Evolutionary conservation across 345 rosid genomes (phyloP).

Genomic region (Brassica carinata): DNA sequence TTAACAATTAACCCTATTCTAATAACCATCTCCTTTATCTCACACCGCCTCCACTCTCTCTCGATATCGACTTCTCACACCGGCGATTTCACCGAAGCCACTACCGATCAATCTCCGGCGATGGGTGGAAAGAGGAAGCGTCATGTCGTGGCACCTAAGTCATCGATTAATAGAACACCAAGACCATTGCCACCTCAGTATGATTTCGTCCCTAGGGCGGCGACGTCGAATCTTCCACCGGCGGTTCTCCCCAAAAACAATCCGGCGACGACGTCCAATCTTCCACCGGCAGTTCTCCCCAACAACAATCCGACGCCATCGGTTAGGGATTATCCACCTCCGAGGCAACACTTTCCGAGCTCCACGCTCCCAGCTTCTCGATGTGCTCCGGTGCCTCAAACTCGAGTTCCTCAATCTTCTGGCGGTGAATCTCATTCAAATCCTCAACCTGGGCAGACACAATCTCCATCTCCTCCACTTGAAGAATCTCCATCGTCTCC

Average conservation of each 20-base stretch:
- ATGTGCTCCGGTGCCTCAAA: background rate
- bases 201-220: background rate
- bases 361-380: background rate
- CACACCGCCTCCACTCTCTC: background rate
- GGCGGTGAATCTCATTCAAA: too few species aligned
- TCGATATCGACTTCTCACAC: background rate
- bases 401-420: background rate
- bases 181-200: background rate
- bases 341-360: background rate
- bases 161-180: background rate
- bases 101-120: background rate
- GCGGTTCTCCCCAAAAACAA: too few species aligned
- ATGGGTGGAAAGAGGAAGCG: background rate
- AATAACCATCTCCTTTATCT: too few species aligned
- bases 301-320: background rate
- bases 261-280: background rate
- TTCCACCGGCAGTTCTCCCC: background rate
- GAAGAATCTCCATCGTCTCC: background rate
- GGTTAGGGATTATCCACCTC: background rate
- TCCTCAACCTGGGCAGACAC: background rate
- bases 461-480: background rate
- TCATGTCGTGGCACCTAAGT: background rate
- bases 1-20: too few species aligned
- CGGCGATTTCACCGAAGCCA: background rate
- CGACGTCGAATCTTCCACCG: too few species aligned